A percentile compares a stretch with the other conserved stretches of the same genome.
Evolutionary conservation across 306 rosid species (phyloP).

Genomic region (Astragalus membranaceus): DNA sequence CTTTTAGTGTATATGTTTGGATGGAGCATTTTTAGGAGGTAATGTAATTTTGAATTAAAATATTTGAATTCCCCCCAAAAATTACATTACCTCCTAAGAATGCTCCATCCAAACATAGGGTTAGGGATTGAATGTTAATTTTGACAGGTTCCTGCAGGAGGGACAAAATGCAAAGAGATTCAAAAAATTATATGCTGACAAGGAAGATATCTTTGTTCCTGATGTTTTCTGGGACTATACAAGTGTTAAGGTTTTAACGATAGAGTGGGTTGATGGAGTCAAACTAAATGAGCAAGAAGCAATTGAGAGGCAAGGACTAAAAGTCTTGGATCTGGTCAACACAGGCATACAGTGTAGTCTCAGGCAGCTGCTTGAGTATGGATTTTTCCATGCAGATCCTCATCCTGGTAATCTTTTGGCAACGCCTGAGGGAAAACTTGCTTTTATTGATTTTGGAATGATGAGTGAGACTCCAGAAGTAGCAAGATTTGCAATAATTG

Average conservation of each 20-base stretch:
- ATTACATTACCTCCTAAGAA: too few species aligned
- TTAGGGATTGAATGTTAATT: conserved; percentile 75
- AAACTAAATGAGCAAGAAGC: conserved; percentile 87
- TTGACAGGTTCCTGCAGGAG: conserved; percentile 94
- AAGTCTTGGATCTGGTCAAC: conserved; percentile 77
- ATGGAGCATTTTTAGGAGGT: too few species aligned
- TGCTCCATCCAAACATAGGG: too few species aligned
- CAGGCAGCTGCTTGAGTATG: conserved; percentile 87
- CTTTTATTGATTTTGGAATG: conserved; percentile 97
- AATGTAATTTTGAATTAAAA: too few species aligned
- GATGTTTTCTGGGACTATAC: conserved; percentile 93
- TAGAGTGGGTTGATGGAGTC: conserved; percentile 96
- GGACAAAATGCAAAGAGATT: conserved; percentile 87
- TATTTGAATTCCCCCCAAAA: too few species aligned
- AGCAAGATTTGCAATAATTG: conserved; percentile 82
- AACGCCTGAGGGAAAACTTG: conserved; percentile 93
- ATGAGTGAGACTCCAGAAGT: conserved; percentile 98
- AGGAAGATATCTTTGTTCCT: conserved; percentile 77
- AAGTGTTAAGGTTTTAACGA: conserved; percentile 74
- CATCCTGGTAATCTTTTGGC: conserved; percentile 99
- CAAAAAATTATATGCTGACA: conserved; percentile 89
- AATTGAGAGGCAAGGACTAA: conserved; percentile 83
- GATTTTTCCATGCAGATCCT: conserved; percentile 98
- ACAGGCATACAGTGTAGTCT: conserved; percentile 93
- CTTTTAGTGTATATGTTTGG: too few species aligned